Percentiles rank a stretch among this genome's conserved stretches.
phyloP scores from a whole-genome alignment of 305 asterid genomes.

The Petunia hybrid region DNA sequence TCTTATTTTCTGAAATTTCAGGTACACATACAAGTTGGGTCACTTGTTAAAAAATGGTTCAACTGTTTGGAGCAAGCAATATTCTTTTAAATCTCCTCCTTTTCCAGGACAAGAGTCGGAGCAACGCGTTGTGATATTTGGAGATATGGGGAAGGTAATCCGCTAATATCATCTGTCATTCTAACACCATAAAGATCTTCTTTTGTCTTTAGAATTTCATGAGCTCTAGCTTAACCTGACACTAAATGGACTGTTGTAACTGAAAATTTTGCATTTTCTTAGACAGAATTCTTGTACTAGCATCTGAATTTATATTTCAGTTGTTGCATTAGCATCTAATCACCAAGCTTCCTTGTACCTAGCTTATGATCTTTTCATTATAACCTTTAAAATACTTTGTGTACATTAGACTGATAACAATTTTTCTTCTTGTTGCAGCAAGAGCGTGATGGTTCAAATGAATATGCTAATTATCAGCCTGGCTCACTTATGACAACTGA shows the following conservation, averaged over 20 bases:
- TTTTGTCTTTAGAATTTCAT: no score
- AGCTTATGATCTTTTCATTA: neutral
- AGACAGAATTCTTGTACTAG: neutral
- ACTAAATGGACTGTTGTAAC: neutral
- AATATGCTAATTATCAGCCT: slow-evolving; percentile 49
- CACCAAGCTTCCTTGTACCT: neutral
- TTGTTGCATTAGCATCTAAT: neutral
- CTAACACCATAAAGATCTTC: neutral
- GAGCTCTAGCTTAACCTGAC: no score
- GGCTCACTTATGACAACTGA: slow-evolving; percentile 52
- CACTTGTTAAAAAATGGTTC: slow-evolving; percentile 47
- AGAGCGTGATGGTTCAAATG: slow-evolving; percentile 54
- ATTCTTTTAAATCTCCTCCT: slow-evolving; percentile 50
- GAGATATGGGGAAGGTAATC: slow-evolving; percentile 67
- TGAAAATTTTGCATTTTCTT: neutral
- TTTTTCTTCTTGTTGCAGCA: slow-evolving; percentile 34
- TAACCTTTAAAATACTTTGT: neutral
- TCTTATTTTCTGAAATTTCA: slow-evolving; percentile 22
- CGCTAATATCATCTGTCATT: neutral
- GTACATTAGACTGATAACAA: neutral
- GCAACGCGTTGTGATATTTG: slow-evolving; percentile 58
- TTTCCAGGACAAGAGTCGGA: slow-evolving; percentile 60
- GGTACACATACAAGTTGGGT: slow-evolving; percentile 54
- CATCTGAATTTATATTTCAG: neutral
- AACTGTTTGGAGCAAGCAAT: slow-evolving; percentile 50